Base-by-base conservation (phyloP, 495 filamentous ascomycete genomes). In the Aspergillus panamensis region DNA sequence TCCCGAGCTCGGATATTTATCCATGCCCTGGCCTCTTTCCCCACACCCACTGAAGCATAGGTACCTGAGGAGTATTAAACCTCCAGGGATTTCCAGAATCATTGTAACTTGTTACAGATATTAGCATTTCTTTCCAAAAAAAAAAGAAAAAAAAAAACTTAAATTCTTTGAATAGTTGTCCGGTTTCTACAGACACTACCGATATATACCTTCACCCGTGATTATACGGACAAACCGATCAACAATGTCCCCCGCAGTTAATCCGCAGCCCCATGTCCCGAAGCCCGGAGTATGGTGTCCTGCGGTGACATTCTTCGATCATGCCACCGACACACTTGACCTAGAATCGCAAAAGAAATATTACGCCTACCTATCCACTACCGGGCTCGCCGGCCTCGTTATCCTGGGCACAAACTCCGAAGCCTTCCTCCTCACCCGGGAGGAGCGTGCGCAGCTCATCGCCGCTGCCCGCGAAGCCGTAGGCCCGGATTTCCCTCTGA, bases 361-460 rank as follows among this genome's bases (percentile, higher is more conserved):
- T 73, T 85, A 78, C 66, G 35, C 67, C 25, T 83, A 86, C 60
- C 78, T 87, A 5, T 76, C 80, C 10, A 65, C 61, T 14, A 76
- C 78, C 1, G 80, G 81, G 0, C 78, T 87, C 3, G 69, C 80
- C 0, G 85, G 85, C 2, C 73, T 87, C 3, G 76, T 87, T 5
- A 77, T 87, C 62, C 73, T 85, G 32, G 85, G 85, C 54, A 86
- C 84, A 40, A 87, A 87, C 69, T 82, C 83, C 57, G 84, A 88
- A 66, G 80, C 84, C 6, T 84, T 87, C 67, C 78, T 87, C 0
- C 73, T 88, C 37, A 84, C 82, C 10, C 82, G 82, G 48, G 74
- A 84, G 49, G 85, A 88, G 64, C 80, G 85, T 33, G 63, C 65
- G 8, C 66, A 73, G 32, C 70, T 85, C 16, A 74, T 87, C 42